Evolutionary conservation across 345 rosid species (phyloP), one percentile per base, ranked within the genome.

Genomic region (Jatropha curcas): DNA sequence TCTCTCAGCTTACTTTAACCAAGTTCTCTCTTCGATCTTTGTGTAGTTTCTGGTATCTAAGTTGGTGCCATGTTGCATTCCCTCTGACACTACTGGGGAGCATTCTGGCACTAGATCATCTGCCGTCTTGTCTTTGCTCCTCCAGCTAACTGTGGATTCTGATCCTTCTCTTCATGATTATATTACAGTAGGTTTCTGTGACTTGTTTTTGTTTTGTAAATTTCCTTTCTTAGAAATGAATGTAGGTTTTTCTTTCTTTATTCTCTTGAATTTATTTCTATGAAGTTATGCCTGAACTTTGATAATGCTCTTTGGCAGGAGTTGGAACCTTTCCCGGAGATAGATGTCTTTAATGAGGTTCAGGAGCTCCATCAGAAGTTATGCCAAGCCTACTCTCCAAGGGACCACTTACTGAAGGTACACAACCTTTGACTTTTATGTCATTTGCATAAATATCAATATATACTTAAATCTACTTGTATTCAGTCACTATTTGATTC

Each of bases 11-110:
- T 39, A 28, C 33, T 39, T 68, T 34, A 30, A 1, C 11, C 25
- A 16, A 28, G 4, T 70, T 71, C 48, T 62, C 22, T 65, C 20
- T 67, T 75, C 31, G 66, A n/a, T n/a, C 20, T 72, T 35, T 41
- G 30, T 84, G 84, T 77, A 94, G 98, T 89, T 88, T 90, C 80
- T 94, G 88, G 97, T 92, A 56, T 89, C 98, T 37, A 92, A 92
- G 84, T 91, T 94, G 84, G 97, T 94, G 60, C 88, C 83, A 16
- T 88, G 90, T 72, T 90, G 92, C 89, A 88, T 84, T 73, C 81
- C 83, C 52, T 79, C 84, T 60, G 86, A 79, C 74, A 73, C 87
- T 72, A 72, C 71, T 71, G 85, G 78, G 68, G 80, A 82, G 61
- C 34, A 70, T 80, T 81, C 88, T 65, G 82, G 80, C 55, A 60